phyloP scores from a whole-genome alignment of 2,329 filamentous ascomycete genomes.

The Amauroascus verrucosus region DNA sequence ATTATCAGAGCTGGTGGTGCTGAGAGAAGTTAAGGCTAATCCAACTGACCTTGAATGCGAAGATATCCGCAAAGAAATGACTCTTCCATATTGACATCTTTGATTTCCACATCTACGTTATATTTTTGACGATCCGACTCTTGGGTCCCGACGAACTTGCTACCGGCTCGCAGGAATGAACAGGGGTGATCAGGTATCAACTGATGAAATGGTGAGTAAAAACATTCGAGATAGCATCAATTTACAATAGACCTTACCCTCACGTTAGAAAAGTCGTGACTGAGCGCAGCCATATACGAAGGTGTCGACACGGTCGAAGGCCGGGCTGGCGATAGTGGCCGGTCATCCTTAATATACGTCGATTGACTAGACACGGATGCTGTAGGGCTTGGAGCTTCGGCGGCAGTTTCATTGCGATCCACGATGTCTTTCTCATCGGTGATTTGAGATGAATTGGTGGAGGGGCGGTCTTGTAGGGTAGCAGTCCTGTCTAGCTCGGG shows the following conservation, averaged over 20 bases:
- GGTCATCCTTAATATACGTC: conserved; percentile 10
- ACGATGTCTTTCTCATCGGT: background rate
- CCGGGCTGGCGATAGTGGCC: conserved; percentile 22
- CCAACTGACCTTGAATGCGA: conserved; percentile 70
- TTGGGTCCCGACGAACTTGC: conserved; percentile 80
- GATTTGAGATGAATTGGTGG: background rate
- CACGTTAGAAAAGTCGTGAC: conserved; percentile 46
- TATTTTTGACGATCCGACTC: conserved; percentile 89
- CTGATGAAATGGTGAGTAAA: conserved; percentile 35
- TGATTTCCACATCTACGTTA: conserved; percentile 92
- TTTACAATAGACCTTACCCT: conserved; percentile 37
- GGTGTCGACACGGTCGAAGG: conserved; percentile 27
- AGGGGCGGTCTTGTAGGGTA: background rate
- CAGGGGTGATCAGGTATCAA: conserved; percentile 69
- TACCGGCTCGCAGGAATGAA: conserved; percentile 75
- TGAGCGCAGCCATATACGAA: conserved; percentile 39
- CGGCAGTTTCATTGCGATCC: background rate
- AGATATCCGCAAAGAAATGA: conserved; percentile 93
- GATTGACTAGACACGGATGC: conserved; percentile 1
- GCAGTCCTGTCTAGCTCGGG: background rate
- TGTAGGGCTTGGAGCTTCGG: conserved; percentile 2
- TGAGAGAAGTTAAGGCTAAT: background rate
- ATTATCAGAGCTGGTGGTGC: background rate
- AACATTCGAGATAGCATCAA: background rate
- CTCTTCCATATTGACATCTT: conserved; percentile 88